Evolutionary conservation across 108 stramenopile genomes (phyloP), one percentile per base, ranked within the genome.

Genomic region (Pseudonitzschia pungens): DNA sequence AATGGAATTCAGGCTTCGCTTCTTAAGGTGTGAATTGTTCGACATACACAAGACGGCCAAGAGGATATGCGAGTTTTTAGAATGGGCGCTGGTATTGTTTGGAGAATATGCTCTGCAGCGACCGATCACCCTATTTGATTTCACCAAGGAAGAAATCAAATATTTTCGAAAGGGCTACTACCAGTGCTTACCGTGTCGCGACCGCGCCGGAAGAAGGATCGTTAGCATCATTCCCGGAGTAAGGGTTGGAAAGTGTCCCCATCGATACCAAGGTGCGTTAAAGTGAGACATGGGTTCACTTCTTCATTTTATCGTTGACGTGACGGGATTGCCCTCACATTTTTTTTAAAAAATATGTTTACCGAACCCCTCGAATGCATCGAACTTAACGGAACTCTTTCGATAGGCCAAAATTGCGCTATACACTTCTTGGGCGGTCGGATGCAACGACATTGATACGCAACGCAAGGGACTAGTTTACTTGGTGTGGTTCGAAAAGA

Each of bases 11-110:
- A 63, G 75, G n/a, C 64, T 81, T 41, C 62, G 70, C 26, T 83
- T 81, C 54, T 53, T 83, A 22, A 55, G 77, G 11, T 43, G 67
- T 9, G 80, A 81, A 42, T 28, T 57, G 6, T 83, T 73, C 44
- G 80, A 83, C 77, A 52, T 62, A 0, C 52, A 4, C 15, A 54
- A 69, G 28, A 77, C 80, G 8, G 83, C 80, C 0, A 15, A 20
- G 15, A 76, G 80, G 3, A 56, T 78, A 36, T 45, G 72, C 12
- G 42, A 63, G 42, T 67, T 65, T 51, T 74, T 81, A 26, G 79
- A 83, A 21, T 58, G 42, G 69, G 71, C 71, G 43, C 66, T 83
- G 8, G 77, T 77, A 41, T 64, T 81, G 5, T 83, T 78, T 72
- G 83, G 83, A 1, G 73, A 73, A 24, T 77, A 67, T 16, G 66